Evolutionary conservation across 345 rosid genomes (phyloP).

Genomic region (Hirschfeldia incana): DNA sequence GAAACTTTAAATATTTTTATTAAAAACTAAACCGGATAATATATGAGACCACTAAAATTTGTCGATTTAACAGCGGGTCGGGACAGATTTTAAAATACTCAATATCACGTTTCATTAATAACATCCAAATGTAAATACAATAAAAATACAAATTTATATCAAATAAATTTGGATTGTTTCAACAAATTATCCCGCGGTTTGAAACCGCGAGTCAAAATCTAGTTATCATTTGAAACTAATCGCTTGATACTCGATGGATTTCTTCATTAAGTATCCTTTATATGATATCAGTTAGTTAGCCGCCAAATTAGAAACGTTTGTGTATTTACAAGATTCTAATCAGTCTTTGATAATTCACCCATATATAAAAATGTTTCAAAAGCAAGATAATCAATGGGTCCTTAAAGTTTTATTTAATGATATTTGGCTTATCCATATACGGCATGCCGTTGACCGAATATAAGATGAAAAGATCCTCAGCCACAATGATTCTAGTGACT

Average conservation of each 20-base stretch:
- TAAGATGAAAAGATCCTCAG: not conserved
- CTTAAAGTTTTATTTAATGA: not conserved
- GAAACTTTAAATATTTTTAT: too few relatives aligned
- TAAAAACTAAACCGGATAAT: too few relatives aligned
- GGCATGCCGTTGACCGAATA: slow-evolving; percentile 4
- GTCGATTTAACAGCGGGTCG: too few relatives aligned
- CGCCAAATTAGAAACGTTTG: slow-evolving; percentile 5
- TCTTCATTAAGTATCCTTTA: not conserved
- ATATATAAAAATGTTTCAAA: not conserved
- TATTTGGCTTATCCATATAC: not conserved
- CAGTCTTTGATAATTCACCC: slow-evolving; percentile 2
- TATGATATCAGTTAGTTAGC: not conserved
- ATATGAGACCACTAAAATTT: too few relatives aligned
- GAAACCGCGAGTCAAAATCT: too few relatives aligned
- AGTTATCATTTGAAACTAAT: not conserved
- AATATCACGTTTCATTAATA: too few relatives aligned
- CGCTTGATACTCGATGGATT: not conserved
- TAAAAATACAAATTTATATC: too few relatives aligned
- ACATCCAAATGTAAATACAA: too few relatives aligned
- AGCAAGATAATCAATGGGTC: slow-evolving; percentile 2
- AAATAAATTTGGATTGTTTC: too few relatives aligned
- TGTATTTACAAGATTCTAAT: not conserved
- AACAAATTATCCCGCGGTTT: too few relatives aligned
- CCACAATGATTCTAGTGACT: not conserved
- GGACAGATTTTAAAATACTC: too few relatives aligned